Evolutionary conservation across 345 rosid genomes (phyloP).

Genomic region (Acer campestre): DNA sequence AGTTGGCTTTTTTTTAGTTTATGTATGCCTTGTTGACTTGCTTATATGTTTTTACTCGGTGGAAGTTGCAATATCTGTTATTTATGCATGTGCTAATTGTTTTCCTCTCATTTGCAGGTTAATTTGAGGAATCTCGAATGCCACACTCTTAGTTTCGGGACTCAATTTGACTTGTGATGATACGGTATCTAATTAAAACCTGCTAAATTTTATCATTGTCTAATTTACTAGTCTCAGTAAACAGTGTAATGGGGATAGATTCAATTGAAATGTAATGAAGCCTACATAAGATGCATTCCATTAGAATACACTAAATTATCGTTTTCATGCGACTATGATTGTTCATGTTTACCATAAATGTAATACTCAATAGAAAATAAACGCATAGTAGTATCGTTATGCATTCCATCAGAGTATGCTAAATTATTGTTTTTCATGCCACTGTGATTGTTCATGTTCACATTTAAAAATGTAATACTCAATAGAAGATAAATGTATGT

Average conservation of each 20-base stretch:
- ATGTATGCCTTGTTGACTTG: neutral
- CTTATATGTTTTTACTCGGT: neutral
- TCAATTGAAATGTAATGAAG: neutral
- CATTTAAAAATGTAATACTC: neutral
- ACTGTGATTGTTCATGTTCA: neutral
- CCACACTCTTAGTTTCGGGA: slow-evolving; percentile 70
- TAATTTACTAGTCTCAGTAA: neutral
- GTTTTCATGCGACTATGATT: neutral
- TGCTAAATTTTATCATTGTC: neutral
- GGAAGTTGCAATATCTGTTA: neutral
- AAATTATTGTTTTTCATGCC: neutral
- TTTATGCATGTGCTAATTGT: neutral
- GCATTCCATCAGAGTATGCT: neutral
- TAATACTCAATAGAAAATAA: neutral
- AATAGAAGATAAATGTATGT: neutral
- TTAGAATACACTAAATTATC: neutral
- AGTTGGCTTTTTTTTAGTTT: neutral
- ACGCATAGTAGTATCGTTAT: neutral
- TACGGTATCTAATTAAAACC: slow-evolving; percentile 18
- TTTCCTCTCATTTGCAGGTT: slow-evolving; percentile 45
- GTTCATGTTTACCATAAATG: neutral
- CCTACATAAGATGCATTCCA: neutral
- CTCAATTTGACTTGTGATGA: slow-evolving; percentile 38
- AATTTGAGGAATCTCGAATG: slow-evolving; percentile 82
- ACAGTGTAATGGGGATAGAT: neutral